phyloP scores from a whole-genome alignment of 495 filamentous ascomycete genomes.

The Aspergillus sparsus region DNA sequence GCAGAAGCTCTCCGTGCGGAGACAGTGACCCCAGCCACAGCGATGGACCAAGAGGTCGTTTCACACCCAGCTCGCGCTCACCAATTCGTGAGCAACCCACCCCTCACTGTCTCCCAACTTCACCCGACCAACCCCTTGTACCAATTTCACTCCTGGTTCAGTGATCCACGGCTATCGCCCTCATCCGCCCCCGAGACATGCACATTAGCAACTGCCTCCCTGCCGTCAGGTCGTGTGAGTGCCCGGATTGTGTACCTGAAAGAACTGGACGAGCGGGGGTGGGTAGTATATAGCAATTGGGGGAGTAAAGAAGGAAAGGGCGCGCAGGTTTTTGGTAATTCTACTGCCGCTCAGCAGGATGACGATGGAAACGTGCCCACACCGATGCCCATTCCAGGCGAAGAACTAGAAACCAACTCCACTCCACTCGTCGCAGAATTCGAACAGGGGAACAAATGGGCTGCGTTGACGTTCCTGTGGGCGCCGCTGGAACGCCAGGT shows the following conservation, averaged over 20 bases:
- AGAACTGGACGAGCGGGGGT: conserved; percentile 67
- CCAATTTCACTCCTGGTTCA: conserved; percentile 90
- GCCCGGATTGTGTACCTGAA: conserved; percentile 91
- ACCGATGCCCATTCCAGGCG: conserved; percentile 34
- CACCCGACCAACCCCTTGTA: conserved; percentile 58
- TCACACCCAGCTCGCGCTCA: conserved; percentile 47
- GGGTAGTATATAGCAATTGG: conserved; percentile 93
- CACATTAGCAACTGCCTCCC: conserved; percentile 80
- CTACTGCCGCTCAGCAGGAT: background rate
- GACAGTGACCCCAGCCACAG: conserved; percentile 42
- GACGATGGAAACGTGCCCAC: conserved; percentile 18
- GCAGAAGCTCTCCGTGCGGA: conserved; percentile 34
- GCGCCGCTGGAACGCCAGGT: conserved; percentile 83
- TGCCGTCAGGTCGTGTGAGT: conserved; percentile 82
- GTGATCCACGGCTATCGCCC: conserved; percentile 58
- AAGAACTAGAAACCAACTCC: conserved; percentile 8
- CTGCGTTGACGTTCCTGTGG: conserved; percentile 48
- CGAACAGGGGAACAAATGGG: conserved; percentile 44
- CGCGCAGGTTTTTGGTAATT: conserved; percentile 41
- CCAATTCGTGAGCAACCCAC: conserved; percentile 51
- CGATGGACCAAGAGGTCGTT: conserved; percentile 38
- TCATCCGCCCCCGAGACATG: conserved; percentile 70
- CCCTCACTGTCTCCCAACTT: conserved; percentile 43
- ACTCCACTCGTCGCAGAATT: conserved; percentile 15
- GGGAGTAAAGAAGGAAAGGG: conserved; percentile 59